Evolutionary conservation across 2,329 filamentous ascomycete species (phyloP).

Genomic region (Pseudogymnoascus sp.): DNA sequence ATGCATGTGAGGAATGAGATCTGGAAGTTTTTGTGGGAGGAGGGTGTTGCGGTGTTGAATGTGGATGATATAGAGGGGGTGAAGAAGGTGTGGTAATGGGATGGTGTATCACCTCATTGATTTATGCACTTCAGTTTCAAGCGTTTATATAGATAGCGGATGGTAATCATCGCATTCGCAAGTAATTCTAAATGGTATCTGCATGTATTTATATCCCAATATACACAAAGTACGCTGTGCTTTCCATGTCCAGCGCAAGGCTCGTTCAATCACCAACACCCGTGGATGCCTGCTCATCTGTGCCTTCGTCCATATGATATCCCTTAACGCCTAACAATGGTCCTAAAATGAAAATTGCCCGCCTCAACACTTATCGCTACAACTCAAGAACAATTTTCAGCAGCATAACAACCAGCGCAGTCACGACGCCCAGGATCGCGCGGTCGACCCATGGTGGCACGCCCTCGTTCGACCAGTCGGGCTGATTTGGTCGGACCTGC

Average conservation of each 20-base stretch:
- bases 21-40: conserved; percentile 49
- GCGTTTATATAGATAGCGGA: not conserved
- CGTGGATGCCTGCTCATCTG: not conserved
- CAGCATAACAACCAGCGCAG: conserved; percentile 65
- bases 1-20: conserved; percentile 46
- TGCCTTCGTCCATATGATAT: not conserved
- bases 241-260: not conserved
- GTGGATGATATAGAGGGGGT: conserved; percentile 43
- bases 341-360: not conserved
- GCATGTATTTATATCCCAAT: not conserved
- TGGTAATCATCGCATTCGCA: not conserved
- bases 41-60: conserved; percentile 55
- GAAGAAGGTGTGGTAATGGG: not conserved
- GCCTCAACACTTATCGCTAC: not conserved
- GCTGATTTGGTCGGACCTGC: not conserved
- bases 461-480: conserved; percentile 37
- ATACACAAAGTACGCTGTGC: not conserved
- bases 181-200: not conserved
- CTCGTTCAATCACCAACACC: not conserved
- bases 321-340: not conserved
- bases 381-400: conserved; percentile 39
- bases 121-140: not conserved
- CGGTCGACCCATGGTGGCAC: conserved; percentile 74
- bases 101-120: not conserved
- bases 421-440: conserved; percentile 65